Base-by-base conservation (phyloP, 1,284 basidiomycete genomes). In the Mycosarcoma mackinlayi region DNA sequence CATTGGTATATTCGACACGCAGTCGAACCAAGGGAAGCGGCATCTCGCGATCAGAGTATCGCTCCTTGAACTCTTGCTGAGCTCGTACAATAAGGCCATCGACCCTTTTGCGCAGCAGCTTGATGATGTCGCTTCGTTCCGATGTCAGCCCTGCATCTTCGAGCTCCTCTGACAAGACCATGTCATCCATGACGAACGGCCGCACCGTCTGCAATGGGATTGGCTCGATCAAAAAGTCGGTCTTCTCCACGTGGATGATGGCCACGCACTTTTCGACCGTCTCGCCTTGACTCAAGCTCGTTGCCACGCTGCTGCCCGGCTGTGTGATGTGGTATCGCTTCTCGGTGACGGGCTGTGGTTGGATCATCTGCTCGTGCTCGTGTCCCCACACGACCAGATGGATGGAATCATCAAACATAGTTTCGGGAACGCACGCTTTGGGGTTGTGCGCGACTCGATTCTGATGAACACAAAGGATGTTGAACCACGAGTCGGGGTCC, bases 311-410 rank as follows among this genome's bases (percentile, higher is more conserved):
- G 7, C 92, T 95, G 1, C 96, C 96, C 1, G 96, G 96, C 82
- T 99, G 96, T 0, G 90, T 88, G 78, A 99, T 94, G 76, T 88
- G 89, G 84, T 99, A 98, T 5, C 87, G 86, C 83, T 96, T 95
- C 8, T 92, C 94, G 5, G 92, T 89, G 6, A 99, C 94, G 2
- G 89, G 86, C 79, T 97, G 92, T 0, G 95, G 95, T 3, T 88
- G 85, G 61, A 98, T 93, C 24, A 93, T 88, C 81, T 94, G 97
- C 83, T 98, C 95, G 81, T 99, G 96, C 83, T 99, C 96, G 81
- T 99, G 96, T 1, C 96, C 95, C 95, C 95, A 98, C 0, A 98
- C 86, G 8, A 99, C 92, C 5, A 98, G 87, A 78, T 96, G 89
- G 57, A 98, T 87, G 74, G 90, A 92, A 79, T 98, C 93, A 80